Evolutionary conservation across 1,139 yeast species (phyloP).

Genomic region (Blastobotrys serpentis): DNA sequence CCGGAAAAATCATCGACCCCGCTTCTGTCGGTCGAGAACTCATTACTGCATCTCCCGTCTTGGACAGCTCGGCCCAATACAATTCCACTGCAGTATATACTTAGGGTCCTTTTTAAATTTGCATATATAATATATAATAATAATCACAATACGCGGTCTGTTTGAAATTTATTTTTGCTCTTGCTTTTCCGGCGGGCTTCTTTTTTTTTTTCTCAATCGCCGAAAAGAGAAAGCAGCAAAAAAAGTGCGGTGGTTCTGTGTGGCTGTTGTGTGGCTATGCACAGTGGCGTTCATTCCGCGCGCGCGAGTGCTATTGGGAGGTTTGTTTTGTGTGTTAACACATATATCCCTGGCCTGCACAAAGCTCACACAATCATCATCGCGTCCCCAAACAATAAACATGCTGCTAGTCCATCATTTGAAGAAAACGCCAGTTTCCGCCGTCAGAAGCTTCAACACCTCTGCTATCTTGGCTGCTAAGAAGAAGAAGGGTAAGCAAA

Average conservation of each 20-base stretch:
- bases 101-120: not conserved
- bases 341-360: no score
- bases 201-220: no score
- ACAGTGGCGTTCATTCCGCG: no score
- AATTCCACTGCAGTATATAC: constrained; percentile 6
- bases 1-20: constrained; percentile 13
- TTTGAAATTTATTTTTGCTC: not conserved
- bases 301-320: no score
- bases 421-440: not conserved
- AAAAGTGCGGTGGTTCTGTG: no score
- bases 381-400: not conserved
- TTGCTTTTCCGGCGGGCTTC: no score
- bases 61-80: not conserved
- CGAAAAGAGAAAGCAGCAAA: no score
- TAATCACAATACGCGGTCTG: not conserved
- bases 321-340: no score
- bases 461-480: constrained; percentile 3
- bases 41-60: not conserved
- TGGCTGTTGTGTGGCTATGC: no score
- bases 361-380: not conserved
- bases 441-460: constrained; percentile 1
- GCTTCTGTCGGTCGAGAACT: constrained; percentile 12
- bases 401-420: constrained; percentile 2
- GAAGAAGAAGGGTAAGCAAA: constrained; percentile 8
- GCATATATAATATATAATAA: not conserved